These are phyloP conservation scores for Raffaelea ambrosiae DNA, from an alignment of 2,329 filamentous ascomycete species.

Conservation along the genomic window DNA sequence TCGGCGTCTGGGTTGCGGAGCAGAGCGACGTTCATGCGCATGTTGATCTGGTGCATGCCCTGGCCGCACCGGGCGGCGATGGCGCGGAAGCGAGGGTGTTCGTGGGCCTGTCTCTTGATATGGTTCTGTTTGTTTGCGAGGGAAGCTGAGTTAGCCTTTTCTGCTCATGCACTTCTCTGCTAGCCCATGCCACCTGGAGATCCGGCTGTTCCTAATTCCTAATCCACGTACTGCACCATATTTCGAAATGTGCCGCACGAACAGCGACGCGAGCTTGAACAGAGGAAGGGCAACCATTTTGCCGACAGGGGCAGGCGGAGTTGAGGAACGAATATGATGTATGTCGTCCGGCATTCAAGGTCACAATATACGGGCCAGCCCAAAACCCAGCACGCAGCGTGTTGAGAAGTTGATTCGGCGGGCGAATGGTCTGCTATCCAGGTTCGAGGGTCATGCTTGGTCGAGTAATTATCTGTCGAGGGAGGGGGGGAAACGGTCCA, in stretches of 20 bases:
- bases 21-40: conserved; percentile 52
- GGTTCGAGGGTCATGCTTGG: too few species aligned
- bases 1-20: conserved; percentile 50
- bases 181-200: too few species aligned
- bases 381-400: conserved; percentile 4
- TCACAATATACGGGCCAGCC: not conserved
- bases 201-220: too few species aligned
- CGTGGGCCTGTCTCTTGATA: conserved; percentile 58
- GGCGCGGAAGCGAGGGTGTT: conserved; percentile 51
- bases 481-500: too few species aligned
- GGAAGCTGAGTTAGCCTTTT: too few species aligned
- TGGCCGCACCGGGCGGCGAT: conserved; percentile 57
- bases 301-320: not conserved
- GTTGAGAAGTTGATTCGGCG: too few species aligned
- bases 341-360: too few species aligned
- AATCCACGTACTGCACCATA: conserved; percentile 53
- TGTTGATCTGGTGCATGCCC: conserved; percentile 57
- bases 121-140: conserved; percentile 45
- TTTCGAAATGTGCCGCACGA: conserved; percentile 58
- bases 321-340: too few species aligned
- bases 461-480: too few species aligned
- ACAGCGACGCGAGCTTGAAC: conserved; percentile 58
- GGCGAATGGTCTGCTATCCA: too few species aligned
- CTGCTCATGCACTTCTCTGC: too few species aligned
- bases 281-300: conserved; percentile 57